Evolutionary conservation across 179 eudicot genomes (phyloP).

Genomic region (Carnegiea gigantea): DNA sequence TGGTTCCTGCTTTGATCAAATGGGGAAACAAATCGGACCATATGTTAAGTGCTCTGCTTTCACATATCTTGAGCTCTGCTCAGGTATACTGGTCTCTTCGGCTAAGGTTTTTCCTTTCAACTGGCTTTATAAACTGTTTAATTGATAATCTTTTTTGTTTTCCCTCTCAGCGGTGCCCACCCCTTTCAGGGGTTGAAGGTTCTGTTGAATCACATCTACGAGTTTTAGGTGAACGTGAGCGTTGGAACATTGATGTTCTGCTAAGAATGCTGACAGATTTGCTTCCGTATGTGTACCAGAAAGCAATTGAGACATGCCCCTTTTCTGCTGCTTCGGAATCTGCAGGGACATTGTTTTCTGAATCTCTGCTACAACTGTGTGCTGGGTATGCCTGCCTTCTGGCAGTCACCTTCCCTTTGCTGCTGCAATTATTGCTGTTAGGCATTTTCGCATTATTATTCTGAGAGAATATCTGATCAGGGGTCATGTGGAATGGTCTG

Average conservation of each 20-base stretch:
- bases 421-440: conserved; percentile 1
- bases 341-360: conserved; percentile 49
- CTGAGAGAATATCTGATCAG: conserved; percentile 48
- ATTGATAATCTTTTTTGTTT: conserved; percentile 9
- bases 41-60: conserved; percentile 56
- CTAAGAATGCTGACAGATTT: conserved; percentile 74
- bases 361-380: conserved; percentile 68
- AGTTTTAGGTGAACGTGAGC: conserved; percentile 95
- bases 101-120: neutral
- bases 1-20: conserved; percentile 79
- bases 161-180: conserved; percentile 79
- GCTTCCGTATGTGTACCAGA: conserved; percentile 71
- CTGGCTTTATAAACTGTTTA: neutral
- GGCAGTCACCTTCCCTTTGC: conserved; percentile 4
- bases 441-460: conserved; percentile 6
- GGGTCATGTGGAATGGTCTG: conserved; percentile 85
- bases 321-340: conserved; percentile 61
- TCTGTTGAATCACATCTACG: conserved; percentile 87
- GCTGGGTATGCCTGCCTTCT: conserved; percentile 54
- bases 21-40: conserved; percentile 94
- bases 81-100: conserved; percentile 52
- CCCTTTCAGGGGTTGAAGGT: conserved; percentile 97
- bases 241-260: conserved; percentile 94
- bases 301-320: conserved; percentile 86
- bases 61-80: conserved; percentile 68